phyloP scores from a whole-genome alignment of 1,284 basidiomycete species.

The Cryptococcus neoformans region DNA sequence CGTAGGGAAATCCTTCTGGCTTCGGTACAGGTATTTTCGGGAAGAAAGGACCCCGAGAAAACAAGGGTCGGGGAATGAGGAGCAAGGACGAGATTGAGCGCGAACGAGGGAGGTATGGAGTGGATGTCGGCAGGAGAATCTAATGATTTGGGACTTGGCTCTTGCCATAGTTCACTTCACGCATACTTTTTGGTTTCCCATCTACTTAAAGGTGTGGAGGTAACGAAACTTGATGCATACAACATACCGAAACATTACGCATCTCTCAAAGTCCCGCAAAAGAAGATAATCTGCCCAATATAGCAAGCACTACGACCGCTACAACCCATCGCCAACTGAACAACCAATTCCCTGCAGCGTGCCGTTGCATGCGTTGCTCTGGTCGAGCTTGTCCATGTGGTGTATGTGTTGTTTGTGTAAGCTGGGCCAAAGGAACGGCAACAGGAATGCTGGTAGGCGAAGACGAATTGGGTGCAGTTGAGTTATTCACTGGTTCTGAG shows the following conservation, averaged over 20 bases:
- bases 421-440: not conserved
- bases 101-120: slow-evolving; percentile 47
- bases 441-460: not conserved
- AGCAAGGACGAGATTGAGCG: slow-evolving; percentile 45
- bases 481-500: slow-evolving; percentile 2
- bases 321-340: slow-evolving; percentile 42
- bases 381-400: slow-evolving; percentile 2
- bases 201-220: not conserved
- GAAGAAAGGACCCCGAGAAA: slow-evolving; percentile 29
- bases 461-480: not conserved
- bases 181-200: not conserved
- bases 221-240: not conserved
- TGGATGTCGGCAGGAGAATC: slow-evolving; percentile 40
- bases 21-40: slow-evolving; percentile 40
- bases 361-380: slow-evolving; percentile 3
- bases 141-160: slow-evolving; percentile 7
- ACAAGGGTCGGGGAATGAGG: slow-evolving; percentile 46
- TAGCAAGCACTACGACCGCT: slow-evolving; percentile 38
- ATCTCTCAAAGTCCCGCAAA: slow-evolving; percentile 18
- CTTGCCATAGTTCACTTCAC: not conserved
- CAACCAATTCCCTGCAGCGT: slow-evolving; percentile 21
- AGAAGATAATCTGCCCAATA: slow-evolving; percentile 37
- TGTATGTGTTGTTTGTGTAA: slow-evolving; percentile 1
- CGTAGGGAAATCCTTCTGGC: slow-evolving; percentile 37
- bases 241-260: not conserved